Evolutionary conservation across 257 asterid species (phyloP).

Genomic region (Plantago ovata): DNA sequence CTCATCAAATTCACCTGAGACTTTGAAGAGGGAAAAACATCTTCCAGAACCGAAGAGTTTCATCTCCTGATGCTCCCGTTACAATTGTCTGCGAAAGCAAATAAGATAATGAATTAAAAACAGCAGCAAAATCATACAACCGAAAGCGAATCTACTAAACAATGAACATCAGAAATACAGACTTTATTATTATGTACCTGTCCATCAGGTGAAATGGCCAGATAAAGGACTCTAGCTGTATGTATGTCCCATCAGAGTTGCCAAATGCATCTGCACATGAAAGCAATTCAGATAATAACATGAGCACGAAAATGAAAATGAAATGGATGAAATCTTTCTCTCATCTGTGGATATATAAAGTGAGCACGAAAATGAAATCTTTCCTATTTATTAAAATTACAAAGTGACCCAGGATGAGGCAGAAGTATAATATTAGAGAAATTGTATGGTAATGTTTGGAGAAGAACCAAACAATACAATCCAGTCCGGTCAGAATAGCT

Average conservation of each 20-base stretch:
- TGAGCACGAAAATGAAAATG: not conserved
- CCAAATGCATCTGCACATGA: conserved; percentile 55
- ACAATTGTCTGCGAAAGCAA: conserved; percentile 68
- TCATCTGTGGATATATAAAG: too few species aligned
- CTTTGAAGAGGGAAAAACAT: conserved; percentile 84
- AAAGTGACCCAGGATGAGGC: too few species aligned
- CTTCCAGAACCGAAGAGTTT: conserved; percentile 96
- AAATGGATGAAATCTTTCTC: not conserved
- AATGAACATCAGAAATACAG: not conserved
- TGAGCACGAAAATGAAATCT: too few species aligned
- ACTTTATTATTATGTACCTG: conserved; percentile 52
- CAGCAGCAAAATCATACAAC: not conserved
- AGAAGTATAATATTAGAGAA: too few species aligned
- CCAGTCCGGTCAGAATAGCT: too few species aligned
- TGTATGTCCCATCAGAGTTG: conserved; percentile 91
- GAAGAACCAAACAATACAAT: too few species aligned
- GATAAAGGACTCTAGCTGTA: conserved; percentile 87
- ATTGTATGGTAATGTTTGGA: too few species aligned
- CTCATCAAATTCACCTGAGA: conserved; percentile 62
- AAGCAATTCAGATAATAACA: not conserved
- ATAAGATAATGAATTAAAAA: not conserved
- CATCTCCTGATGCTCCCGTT: conserved; percentile 99
- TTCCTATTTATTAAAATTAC: too few species aligned
- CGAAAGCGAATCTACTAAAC: not conserved
- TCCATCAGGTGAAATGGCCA: conserved; percentile 97